Evolutionary conservation across 2,329 filamentous ascomycete species (phyloP), one percentile per base, ranked within the genome.

Genomic region (Hypoxylon sp.): DNA sequence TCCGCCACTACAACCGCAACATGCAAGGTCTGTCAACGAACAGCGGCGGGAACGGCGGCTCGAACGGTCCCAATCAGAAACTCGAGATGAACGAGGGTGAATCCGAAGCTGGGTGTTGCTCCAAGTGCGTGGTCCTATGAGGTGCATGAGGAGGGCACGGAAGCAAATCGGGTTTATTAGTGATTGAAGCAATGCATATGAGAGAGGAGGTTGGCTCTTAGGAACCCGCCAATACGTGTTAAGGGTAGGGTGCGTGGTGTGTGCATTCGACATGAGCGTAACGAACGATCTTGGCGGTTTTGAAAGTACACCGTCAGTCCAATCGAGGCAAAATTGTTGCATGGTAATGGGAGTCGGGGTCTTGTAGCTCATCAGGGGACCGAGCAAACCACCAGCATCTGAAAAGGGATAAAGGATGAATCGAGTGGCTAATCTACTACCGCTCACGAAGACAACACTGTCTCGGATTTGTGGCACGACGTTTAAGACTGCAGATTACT

Each of bases 1-100:
- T 99, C 78, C 90, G 96, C 82, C 92, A 93, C 82, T 98, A 97
- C 84, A 98, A 99, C 89, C 95, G 96, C 80, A 95, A 98, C 79
- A 97, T 98, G 90, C 94, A 94, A 67, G 93, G 93, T 66, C 93
- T 97, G 81, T 90, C 91, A 48, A 89, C 90, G 65, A 89, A 87
- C 68, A 91, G 91, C 74, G 89, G 90, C 72, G 84, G 88, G 75
- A 84, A 86, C 67, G 84, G 89, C 68, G 89, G 89, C 74, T 82
- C 83, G 70, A 87, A 86, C 74, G 88, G 87, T 75, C 90, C 86
- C 70, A 79, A 83, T 67, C 86, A 88, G 84, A 93, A 94, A 82
- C 90, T 97, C 87, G 92, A 97, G 73, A 88, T 96, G 75, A 89
- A 91, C 73, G 89, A 90, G 67, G 87, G 88, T 69, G 86, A 90